Evolutionary conservation across 129 eudicot species (phyloP).

Genomic region (Chrysanthemum makinoi): DNA sequence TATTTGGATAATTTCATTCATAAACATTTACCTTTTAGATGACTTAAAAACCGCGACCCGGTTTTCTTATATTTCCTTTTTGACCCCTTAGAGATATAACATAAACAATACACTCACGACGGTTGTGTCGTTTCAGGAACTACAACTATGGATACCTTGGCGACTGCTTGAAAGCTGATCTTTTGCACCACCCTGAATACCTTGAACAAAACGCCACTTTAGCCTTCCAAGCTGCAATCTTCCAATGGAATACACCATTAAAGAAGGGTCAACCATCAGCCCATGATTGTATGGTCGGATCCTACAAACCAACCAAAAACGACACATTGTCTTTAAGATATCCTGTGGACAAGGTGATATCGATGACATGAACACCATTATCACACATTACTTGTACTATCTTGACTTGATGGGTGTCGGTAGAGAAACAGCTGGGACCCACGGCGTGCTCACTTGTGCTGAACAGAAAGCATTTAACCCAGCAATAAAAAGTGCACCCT

Average conservation of each 20-base stretch:
- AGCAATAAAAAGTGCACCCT: conserved; percentile 36
- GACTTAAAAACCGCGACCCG: too few relatives aligned
- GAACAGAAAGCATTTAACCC: conserved; percentile 77
- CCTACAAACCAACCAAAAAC: conserved; percentile 85
- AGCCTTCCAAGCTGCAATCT: conserved; percentile 94
- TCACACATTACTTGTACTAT: conserved; percentile 80
- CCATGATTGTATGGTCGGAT: conserved; percentile 77
- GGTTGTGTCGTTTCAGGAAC: conserved; percentile 50
- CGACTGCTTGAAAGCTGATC: conserved; percentile 64
- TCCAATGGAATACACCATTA: conserved; percentile 78
- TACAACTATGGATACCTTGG: conserved; percentile 78
- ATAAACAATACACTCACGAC: background rate
- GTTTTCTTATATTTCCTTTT: background rate
- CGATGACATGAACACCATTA: conserved; percentile 67
- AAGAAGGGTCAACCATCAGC: conserved; percentile 79
- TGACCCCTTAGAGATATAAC: background rate
- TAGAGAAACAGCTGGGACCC: conserved; percentile 65
- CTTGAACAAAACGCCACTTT: conserved; percentile 93
- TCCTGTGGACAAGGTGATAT: conserved; percentile 91
- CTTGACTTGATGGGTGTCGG: conserved; percentile 90
- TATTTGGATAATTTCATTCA: too few relatives aligned
- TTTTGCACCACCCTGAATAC: conserved; percentile 88
- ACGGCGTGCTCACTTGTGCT: conserved; percentile 69
- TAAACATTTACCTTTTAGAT: too few relatives aligned
- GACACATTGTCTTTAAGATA: conserved; percentile 62